phyloP scores from a whole-genome alignment of 495 filamentous ascomycete species.

The Delitschia confertaspora region DNA sequence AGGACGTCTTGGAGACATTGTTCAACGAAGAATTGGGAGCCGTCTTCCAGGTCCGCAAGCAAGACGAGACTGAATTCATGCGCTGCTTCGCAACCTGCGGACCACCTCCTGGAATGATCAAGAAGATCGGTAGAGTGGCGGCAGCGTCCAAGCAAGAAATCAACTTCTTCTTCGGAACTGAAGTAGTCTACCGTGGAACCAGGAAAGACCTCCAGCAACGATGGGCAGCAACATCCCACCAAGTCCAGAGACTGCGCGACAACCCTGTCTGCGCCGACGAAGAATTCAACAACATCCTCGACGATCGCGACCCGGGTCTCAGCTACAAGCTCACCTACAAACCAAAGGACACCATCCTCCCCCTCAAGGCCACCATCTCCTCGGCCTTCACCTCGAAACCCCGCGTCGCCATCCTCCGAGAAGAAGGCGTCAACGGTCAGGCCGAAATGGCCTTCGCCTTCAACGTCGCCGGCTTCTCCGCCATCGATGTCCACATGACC shows the following conservation, averaged over 20 bases:
- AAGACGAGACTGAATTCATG: constrained; percentile 75
- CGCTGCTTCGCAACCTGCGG: constrained; percentile 89
- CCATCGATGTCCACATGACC: constrained; percentile 94
- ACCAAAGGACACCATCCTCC: constrained; percentile 64
- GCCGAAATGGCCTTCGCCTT: constrained; percentile 98
- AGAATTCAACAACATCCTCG: constrained; percentile 70
- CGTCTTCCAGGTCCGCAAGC: constrained; percentile 85
- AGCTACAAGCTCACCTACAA: constrained; percentile 77
- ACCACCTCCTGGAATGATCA: constrained; percentile 69
- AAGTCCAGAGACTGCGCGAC: constrained; percentile 85
- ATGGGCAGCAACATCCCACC: constrained; percentile 80
- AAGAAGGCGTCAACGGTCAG: constrained; percentile 92
- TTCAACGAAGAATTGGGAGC: constrained; percentile 98
- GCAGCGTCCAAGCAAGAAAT: constrained; percentile 67
- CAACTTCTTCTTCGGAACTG: constrained; percentile 60
- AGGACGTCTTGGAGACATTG: constrained; percentile 61
- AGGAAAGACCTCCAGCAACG: constrained; percentile 73
- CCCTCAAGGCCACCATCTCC: constrained; percentile 59
- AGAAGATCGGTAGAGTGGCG: constrained; percentile 68
- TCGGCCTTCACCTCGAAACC: constrained; percentile 66
- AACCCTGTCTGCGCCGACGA: constrained; percentile 80
- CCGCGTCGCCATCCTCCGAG: constrained; percentile 84
- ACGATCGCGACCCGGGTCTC: constrained; percentile 72
- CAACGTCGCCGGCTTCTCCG: constrained; percentile 78
- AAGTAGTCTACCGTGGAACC: constrained; percentile 56